phyloP scores from a whole-genome alignment of 768 basidiomycete genomes.

The Boletus insuetus region DNA sequence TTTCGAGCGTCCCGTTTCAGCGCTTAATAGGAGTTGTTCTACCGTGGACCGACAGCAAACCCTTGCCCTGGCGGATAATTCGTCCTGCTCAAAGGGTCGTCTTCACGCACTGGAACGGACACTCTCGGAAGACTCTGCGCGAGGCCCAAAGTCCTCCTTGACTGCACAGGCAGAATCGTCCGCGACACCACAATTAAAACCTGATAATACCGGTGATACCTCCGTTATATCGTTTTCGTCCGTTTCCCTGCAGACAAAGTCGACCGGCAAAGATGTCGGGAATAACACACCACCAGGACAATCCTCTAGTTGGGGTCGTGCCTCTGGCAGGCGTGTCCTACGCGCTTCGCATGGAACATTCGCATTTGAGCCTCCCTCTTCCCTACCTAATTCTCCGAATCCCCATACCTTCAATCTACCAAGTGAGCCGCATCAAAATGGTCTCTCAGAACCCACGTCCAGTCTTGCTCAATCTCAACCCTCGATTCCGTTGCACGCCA shows the following conservation, averaged over 20 bases:
- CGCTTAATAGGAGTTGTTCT: slow-evolving; percentile 30
- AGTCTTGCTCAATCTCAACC: slow-evolving; percentile 12
- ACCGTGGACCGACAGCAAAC: slow-evolving; percentile 21
- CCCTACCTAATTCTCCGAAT: slow-evolving; percentile 42
- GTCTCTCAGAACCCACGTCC: neutral
- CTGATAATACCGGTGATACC: slow-evolving; percentile 37
- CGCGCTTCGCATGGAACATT: slow-evolving; percentile 58
- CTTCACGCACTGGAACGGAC: slow-evolving; percentile 24
- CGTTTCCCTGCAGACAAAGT: slow-evolving; percentile 40
- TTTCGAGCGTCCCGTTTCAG: slow-evolving; percentile 64
- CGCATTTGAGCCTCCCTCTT: slow-evolving; percentile 65
- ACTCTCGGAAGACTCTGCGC: slow-evolving; percentile 26
- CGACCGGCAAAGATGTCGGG: slow-evolving; percentile 27
- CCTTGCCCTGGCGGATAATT: slow-evolving; percentile 1
- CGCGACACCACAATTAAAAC: slow-evolving; percentile 26
- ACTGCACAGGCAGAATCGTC: slow-evolving; percentile 19
- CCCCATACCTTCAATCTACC: slow-evolving; percentile 20
- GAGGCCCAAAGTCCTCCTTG: slow-evolving; percentile 12
- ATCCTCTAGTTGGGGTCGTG: slow-evolving; percentile 58
- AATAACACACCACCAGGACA: slow-evolving; percentile 34
- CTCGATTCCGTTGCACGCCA: slow-evolving; percentile 27
- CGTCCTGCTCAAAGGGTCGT: slow-evolving; percentile 11
- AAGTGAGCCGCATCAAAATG: slow-evolving; percentile 5
- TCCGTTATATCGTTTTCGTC: slow-evolving; percentile 34
- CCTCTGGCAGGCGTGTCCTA: slow-evolving; percentile 39